Conservation (phyloP, 164 flowering plant species). For the Dillenia turbinata region DNA sequence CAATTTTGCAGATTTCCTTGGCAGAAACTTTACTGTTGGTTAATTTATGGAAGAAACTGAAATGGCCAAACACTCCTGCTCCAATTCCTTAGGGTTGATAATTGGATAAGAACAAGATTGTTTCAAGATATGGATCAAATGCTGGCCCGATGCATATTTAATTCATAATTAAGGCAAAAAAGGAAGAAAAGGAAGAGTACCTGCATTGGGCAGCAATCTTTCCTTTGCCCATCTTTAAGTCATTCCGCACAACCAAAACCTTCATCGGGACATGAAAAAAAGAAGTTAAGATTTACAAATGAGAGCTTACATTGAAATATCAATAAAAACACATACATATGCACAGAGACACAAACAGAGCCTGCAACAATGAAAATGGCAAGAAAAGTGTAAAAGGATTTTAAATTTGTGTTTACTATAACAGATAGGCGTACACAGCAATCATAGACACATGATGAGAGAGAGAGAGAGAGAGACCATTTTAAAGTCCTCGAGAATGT, state of each 20-base stretch:
- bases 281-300: neutral
- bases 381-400: neutral
- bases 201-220: conserved; percentile 99
- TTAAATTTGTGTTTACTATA: no score
- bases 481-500: conserved; percentile 81
- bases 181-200: conserved; percentile 21
- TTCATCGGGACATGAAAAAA: conserved; percentile 14
- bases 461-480: conserved; percentile 41
- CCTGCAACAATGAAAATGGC: neutral
- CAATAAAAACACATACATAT: neutral
- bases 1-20: no score
- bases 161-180: neutral
- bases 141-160: neutral
- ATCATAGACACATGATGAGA: no score
- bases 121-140: no score
- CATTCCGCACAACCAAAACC: conserved; percentile 96
- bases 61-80: no score
- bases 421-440: no score
- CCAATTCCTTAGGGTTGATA: no score
- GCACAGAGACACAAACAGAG: neutral
- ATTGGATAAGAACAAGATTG: no score
- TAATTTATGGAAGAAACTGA: no score
- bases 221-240: conserved; percentile 98
- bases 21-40: no score
- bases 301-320: neutral